Conservation (phyloP, 352 stramenopile genomes). For the Pythium phragmitis region DNA sequence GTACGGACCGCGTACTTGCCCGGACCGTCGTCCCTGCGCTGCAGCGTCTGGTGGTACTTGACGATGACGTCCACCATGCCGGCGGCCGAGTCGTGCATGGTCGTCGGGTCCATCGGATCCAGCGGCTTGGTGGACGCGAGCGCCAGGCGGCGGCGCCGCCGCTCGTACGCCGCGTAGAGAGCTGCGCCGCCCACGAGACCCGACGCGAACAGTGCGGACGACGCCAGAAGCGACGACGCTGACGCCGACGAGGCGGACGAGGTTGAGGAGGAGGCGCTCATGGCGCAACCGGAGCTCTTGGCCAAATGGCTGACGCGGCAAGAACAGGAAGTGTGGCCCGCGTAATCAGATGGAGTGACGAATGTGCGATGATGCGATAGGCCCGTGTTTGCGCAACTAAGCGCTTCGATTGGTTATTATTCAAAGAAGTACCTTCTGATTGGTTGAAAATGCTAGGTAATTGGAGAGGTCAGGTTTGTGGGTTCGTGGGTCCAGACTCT, state of each 20-base stretch:
- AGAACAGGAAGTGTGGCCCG: no score
- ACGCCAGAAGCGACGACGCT: conserved; percentile 26
- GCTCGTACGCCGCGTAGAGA: conserved; percentile 41
- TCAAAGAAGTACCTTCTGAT: no score
- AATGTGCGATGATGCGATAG: no score
- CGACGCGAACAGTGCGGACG: conserved; percentile 39
- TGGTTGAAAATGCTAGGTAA: no score
- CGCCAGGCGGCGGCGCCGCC: conserved; percentile 28
- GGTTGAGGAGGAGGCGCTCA: conserved; percentile 5
- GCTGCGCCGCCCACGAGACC: conserved; percentile 40
- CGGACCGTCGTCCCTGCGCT: conserved; percentile 36
- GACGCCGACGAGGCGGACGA: conserved; percentile 4
- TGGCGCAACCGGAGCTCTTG: neutral
- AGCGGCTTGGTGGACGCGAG: conserved; percentile 40
- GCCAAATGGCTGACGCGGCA: no score
- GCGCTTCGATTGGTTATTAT: no score
- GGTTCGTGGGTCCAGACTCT: no score
- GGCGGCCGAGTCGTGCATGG: conserved; percentile 41
- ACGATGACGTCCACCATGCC: conserved; percentile 57
- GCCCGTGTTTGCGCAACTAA: no score
- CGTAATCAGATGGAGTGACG: no score
- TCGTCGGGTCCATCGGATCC: conserved; percentile 40
- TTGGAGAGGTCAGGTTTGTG: no score
- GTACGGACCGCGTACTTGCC: conserved; percentile 45
- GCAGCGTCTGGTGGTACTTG: conserved; percentile 58